phyloP scores from a whole-genome alignment of 73 alveolate species.

The Tetrahymena malaccensis region DNA sequence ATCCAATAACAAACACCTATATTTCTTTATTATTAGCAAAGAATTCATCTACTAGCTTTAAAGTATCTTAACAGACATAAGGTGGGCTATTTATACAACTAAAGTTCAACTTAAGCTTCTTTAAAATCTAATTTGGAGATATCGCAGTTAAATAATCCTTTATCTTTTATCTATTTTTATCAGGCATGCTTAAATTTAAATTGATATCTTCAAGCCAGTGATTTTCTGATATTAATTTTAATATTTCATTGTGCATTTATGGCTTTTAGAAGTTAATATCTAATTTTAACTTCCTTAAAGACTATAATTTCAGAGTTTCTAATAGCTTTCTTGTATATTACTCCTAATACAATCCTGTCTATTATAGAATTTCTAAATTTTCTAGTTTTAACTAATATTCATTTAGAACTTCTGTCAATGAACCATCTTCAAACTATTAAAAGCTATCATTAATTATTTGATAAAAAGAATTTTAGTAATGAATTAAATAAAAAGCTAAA shows the following conservation, averaged over 20 bases:
- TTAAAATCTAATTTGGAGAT: neutral
- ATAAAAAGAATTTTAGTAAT: too few relatives aligned
- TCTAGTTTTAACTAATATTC: neutral
- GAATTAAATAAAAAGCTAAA: too few relatives aligned
- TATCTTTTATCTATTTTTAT: neutral
- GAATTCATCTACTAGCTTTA: neutral
- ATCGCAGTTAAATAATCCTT: neutral
- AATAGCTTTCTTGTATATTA: neutral
- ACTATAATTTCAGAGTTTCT: neutral
- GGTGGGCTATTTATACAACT: neutral
- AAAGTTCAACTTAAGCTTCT: neutral
- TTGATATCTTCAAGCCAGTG: neutral
- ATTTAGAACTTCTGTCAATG: neutral
- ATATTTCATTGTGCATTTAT: neutral
- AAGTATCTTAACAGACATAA: neutral
- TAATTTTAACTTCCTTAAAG: neutral
- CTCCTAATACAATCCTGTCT: neutral
- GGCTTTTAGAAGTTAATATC: neutral
- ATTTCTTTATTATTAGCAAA: neutral
- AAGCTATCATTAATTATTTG: neutral
- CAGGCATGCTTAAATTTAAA: neutral
- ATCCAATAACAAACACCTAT: neutral
- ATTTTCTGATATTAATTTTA: neutral
- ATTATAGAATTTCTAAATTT: neutral
- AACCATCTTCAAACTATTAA: neutral